These are phyloP conservation scores for Capsicum baccatum DNA, from an alignment of 257 asterid species.

Conservation along the genomic window DNA sequence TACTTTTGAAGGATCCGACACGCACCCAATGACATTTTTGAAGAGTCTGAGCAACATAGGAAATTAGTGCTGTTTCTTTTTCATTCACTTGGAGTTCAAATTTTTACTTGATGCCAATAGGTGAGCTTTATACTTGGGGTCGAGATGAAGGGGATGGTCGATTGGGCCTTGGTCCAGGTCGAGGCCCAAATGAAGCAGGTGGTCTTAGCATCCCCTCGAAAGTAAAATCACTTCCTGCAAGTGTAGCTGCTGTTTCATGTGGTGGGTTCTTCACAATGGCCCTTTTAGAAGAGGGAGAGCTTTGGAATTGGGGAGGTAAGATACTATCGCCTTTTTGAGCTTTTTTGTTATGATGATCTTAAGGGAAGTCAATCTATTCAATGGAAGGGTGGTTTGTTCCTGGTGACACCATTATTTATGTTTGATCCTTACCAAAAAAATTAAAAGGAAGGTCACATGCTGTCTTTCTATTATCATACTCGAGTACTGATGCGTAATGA, in stretches of 20 bases:
- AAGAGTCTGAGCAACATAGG: too few relatives aligned
- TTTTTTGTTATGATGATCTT: neutral
- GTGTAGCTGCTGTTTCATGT: slow-evolving; percentile 87
- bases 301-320: slow-evolving; percentile 99
- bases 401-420: neutral
- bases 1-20: too few relatives aligned
- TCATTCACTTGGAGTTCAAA: slow-evolving; percentile 8
- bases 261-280: slow-evolving; percentile 99
- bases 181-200: slow-evolving; percentile 93
- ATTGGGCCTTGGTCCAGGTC: slow-evolving; percentile 94
- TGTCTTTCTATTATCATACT: neutral
- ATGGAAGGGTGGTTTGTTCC: slow-evolving; percentile 25
- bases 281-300: slow-evolving; percentile 80
- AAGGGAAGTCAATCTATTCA: neutral
- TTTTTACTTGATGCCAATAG: slow-evolving; percentile 40
- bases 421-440: neutral
- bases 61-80: slow-evolving; percentile 21
- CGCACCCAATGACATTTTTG: too few relatives aligned
- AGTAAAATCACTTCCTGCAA: slow-evolving; percentile 72
- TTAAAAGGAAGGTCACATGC: neutral
- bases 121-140: slow-evolving; percentile 91
- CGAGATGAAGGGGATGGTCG: slow-evolving; percentile 99
- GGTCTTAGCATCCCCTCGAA: slow-evolving; percentile 84
- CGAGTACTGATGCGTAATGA: neutral
- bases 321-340: slow-evolving; percentile 1